Base-by-base conservation (phyloP, 1,284 basidiomycete species). In the Fomitopsis palustris region DNA sequence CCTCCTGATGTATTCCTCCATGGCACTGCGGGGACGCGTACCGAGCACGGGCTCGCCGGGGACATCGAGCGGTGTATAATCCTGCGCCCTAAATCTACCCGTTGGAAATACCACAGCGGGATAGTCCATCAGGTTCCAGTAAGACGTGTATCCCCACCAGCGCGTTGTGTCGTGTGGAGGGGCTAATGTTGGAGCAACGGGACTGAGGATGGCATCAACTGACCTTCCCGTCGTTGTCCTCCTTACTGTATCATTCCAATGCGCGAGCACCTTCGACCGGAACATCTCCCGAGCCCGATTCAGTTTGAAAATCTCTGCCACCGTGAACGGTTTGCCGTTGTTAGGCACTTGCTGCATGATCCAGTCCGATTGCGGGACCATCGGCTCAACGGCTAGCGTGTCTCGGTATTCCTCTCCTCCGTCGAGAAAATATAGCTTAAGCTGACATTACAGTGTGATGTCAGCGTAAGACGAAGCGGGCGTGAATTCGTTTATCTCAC, bases 71-170 rank as follows among this genome's bases (percentile, higher is more conserved):
- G 65, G 58, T 23, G 43, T 54, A 58, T 65, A 65, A 21, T 56
- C 66, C 37, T 61, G 60, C 2, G 70, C 65, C 53, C 56, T 63
- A 62, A 68, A 67, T 45, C 69, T 65, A n/a, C 75, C 76, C 37
- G 78, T 77, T 33, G 85, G 86, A 69, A 87, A 81, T 16, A 80
- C 81, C 10, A 76, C 78, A 19, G 75, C 77, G 2, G 83, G 76
- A 58, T 80, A 82, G 69, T 87, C 85, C 61, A 79, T 68, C 57
- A 86, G 63, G 65, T 87, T 87, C 79, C 82, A 84, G 62, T 82
- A 78, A 2, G 77, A 78, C 14, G 78, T 79, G 66, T 85, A 85
- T 4, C 76, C 74, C 80, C 78, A 81, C 78, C 78, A 82, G 37
- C 77, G 72, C 23, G 78, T 79, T 8, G 74, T 77, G 54, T 79